Evolutionary conservation across 2,329 filamentous ascomycete species (phyloP), one percentile per base, ranked within the genome.

Genomic region (Helminthosporium solani): DNA sequence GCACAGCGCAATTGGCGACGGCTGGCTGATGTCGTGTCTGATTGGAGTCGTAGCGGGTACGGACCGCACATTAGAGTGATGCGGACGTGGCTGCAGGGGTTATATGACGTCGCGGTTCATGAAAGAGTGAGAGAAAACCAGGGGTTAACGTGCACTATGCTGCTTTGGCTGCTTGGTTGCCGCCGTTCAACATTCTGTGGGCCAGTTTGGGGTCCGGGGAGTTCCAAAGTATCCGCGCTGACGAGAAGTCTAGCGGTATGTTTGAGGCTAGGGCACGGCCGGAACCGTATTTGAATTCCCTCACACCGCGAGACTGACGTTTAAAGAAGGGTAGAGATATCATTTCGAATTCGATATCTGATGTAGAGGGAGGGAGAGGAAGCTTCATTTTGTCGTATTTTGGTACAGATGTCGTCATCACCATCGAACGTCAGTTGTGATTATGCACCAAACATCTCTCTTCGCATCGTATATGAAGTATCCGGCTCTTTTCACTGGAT

Each of bases 1-100:
- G 63, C 66, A 63, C 16, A 41, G 52, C 41, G 50, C 57, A 49
- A 68, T 68, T 69, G 66, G 66, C 47, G 52, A 45, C 42, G 50
- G 40, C 21, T 43, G 34, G 49, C 40, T 41, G 46, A 40, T 47
- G 27, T 34, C 16, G 40, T 43, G 37, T 37, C 40, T 58, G 52
- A 60, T 57, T 57, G 56, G 64, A 40, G 43, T 53, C 44, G 47
- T 36, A 42, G 49, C 57, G 50, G 61, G 43, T 54, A 54, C 59
- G 58, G 60, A 47, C 63, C 57, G 60, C 52, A 21, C 44, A 49
- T 46, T 42, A 47, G 37, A 43, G 33, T 40, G 37, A 33, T 37
- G 44, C 53, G 46, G 54, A 54, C 50, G 49, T 38, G 45, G 38
- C 36, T 42, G 45, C 56, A 58, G 35, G 52, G 50, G 47, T 50